A percentile compares a stretch with the other conserved stretches of the same genome.
phyloP scores from a whole-genome alignment of 2,329 filamentous ascomycete genomes.

The Fragosphaeria purpurea region DNA sequence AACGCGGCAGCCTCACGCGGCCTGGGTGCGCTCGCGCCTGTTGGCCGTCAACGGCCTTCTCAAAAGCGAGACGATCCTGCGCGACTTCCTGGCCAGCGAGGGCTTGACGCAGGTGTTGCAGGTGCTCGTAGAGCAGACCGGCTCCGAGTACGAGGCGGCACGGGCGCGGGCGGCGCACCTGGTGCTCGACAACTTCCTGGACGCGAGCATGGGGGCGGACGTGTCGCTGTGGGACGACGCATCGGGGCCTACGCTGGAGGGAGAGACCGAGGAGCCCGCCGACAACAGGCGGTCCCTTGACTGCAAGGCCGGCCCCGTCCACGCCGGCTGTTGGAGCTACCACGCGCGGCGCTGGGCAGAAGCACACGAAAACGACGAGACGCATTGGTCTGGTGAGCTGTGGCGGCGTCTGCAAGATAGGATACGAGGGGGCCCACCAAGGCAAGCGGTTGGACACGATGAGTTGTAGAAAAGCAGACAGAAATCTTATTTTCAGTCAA shows the following conservation, averaged over 20 bases:
- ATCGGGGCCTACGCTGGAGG: too few species aligned
- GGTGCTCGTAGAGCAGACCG: slow-evolving; percentile 33
- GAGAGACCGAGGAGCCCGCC: neutral
- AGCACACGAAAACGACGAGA: slow-evolving; percentile 27
- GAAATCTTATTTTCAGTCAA: too few species aligned
- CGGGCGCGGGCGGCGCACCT: slow-evolving; percentile 47
- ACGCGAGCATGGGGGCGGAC: slow-evolving; percentile 51
- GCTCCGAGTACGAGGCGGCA: slow-evolving; percentile 38
- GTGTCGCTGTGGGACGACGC: slow-evolving; percentile 43
- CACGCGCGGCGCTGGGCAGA: slow-evolving; percentile 32
- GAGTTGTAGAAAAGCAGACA: slow-evolving; percentile 3
- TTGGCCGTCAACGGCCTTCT: slow-evolving; percentile 46
- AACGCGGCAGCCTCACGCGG: slow-evolving; percentile 5
- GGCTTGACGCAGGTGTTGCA: slow-evolving; percentile 47
- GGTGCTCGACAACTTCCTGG: slow-evolving; percentile 56
- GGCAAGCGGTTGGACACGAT: neutral
- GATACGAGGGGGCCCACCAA: slow-evolving; percentile 3
- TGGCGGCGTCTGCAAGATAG: slow-evolving; percentile 8
- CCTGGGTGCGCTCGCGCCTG: slow-evolving; percentile 29
- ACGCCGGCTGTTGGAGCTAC: slow-evolving; percentile 46
- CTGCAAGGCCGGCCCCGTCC: slow-evolving; percentile 11
- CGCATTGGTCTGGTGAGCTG: slow-evolving; percentile 11
- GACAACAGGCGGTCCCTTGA: slow-evolving; percentile 13
- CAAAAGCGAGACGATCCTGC: slow-evolving; percentile 40
- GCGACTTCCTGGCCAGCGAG: slow-evolving; percentile 42